phyloP scores from a whole-genome alignment of 83 land plant species.

The Picea mariana region DNA sequence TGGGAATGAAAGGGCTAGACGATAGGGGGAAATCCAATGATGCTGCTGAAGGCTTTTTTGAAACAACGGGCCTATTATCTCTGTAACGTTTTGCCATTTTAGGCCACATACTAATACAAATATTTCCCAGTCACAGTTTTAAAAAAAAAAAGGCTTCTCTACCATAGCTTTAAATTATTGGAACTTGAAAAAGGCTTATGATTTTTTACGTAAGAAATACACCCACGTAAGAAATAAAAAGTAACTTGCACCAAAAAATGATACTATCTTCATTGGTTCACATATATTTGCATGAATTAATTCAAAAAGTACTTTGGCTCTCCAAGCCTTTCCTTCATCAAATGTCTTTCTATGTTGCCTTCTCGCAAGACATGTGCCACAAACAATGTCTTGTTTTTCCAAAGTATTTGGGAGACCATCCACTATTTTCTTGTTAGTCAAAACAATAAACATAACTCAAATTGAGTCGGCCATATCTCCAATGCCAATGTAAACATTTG shows the following conservation, averaged over 20 bases:
- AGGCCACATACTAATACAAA: too few species aligned
- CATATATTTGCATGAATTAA: background rate
- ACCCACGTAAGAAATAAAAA: background rate
- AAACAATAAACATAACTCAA: too few species aligned
- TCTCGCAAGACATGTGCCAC: background rate
- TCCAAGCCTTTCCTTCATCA: background rate
- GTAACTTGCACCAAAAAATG: background rate
- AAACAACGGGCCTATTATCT: too few species aligned
- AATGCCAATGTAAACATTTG: too few species aligned
- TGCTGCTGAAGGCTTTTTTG: too few species aligned
- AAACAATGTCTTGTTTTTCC: background rate
- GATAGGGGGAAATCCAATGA: too few species aligned
- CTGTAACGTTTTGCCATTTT: too few species aligned
- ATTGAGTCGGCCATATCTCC: too few species aligned
- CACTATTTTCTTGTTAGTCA: background rate
- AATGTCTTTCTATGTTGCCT: background rate
- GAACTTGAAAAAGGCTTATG: background rate
- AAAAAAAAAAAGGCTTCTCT: background rate
- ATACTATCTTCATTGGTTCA: background rate
- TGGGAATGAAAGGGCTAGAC: too few species aligned
- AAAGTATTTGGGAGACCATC: background rate
- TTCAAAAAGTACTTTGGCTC: background rate
- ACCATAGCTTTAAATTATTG: background rate
- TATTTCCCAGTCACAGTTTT: too few species aligned
- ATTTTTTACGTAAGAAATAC: background rate